These are phyloP conservation scores for Stramenopiles sp. DNA, from an alignment of 352 stramenopile species.

Conservation along the genomic window DNA sequence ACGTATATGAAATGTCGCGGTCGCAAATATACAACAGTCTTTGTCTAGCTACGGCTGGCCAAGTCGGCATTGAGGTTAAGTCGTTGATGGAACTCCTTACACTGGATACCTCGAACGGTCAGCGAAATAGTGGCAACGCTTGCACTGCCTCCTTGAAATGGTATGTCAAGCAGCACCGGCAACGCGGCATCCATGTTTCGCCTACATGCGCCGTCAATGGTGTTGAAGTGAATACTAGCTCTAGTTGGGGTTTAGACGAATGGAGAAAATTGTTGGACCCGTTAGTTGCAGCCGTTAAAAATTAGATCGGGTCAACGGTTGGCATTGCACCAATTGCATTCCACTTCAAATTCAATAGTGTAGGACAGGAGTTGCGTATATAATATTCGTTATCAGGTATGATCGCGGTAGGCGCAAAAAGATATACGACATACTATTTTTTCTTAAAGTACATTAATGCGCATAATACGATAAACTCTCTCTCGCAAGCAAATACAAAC, in stretches of 20 bases:
- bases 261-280: slow-evolving; percentile 10
- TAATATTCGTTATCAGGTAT: too few species aligned
- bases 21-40: neutral
- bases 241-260: slow-evolving; percentile 1
- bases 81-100: neutral
- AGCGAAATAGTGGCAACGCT: neutral
- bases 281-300: neutral
- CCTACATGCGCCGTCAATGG: slow-evolving; percentile 2
- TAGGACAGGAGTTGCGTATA: too few species aligned
- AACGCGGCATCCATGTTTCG: neutral
- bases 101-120: slow-evolving; percentile 1
- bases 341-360: too few species aligned
- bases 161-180: neutral
- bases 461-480: too few species aligned
- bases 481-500: too few species aligned
- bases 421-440: too few species aligned
- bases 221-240: neutral
- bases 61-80: neutral
- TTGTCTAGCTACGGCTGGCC: neutral
- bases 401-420: too few species aligned
- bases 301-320: too few species aligned
- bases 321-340: too few species aligned
- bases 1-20: neutral
- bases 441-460: too few species aligned
- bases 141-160: neutral